Evolutionary conservation across 2,329 filamentous ascomycete genomes (phyloP).

Genomic region (Coniella lustricola): DNA sequence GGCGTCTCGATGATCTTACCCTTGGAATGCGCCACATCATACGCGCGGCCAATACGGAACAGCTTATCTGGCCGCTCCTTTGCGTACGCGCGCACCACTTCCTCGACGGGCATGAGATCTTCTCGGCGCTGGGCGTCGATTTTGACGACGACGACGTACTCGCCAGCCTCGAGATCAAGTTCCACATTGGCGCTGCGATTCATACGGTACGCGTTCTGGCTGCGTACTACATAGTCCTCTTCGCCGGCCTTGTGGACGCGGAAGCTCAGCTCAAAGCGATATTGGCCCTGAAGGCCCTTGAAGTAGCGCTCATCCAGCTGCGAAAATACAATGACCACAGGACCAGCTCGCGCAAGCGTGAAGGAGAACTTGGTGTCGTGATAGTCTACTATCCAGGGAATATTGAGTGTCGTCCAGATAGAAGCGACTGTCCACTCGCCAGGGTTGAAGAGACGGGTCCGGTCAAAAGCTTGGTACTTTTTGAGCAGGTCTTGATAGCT

Average conservation of each 20-base stretch:
- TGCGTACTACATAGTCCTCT: conserved; percentile 54
- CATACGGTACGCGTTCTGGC: conserved; percentile 53
- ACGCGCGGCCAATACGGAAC: conserved; percentile 49
- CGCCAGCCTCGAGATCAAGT: conserved; percentile 48
- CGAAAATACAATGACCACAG: conserved; percentile 52
- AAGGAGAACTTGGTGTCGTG: conserved; percentile 55
- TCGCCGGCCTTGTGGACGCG: conserved; percentile 38
- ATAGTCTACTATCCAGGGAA: conserved; percentile 56
- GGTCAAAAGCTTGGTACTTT: conserved; percentile 55
- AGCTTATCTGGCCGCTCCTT: conserved; percentile 49
- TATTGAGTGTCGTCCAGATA: conserved; percentile 55
- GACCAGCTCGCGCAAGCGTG: conserved; percentile 46
- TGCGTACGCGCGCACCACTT: conserved; percentile 48
- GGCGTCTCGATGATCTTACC: conserved; percentile 44
- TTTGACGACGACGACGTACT: conserved; percentile 51
- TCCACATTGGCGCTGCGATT: conserved; percentile 52
- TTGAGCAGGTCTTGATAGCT: conserved; percentile 54
- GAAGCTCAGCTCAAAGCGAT: conserved; percentile 35
- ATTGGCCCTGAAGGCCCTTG: conserved; percentile 53
- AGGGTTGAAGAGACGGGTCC: conserved; percentile 53
- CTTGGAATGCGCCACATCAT: conserved; percentile 55
- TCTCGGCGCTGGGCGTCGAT: conserved; percentile 44
- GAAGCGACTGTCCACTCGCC: conserved; percentile 50
- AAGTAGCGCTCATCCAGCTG: conserved; percentile 59
- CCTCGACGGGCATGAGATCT: conserved; percentile 40